Evolutionary conservation across 2,329 filamentous ascomycete species (phyloP).

Genomic region (Remersonia thermophila): DNA sequence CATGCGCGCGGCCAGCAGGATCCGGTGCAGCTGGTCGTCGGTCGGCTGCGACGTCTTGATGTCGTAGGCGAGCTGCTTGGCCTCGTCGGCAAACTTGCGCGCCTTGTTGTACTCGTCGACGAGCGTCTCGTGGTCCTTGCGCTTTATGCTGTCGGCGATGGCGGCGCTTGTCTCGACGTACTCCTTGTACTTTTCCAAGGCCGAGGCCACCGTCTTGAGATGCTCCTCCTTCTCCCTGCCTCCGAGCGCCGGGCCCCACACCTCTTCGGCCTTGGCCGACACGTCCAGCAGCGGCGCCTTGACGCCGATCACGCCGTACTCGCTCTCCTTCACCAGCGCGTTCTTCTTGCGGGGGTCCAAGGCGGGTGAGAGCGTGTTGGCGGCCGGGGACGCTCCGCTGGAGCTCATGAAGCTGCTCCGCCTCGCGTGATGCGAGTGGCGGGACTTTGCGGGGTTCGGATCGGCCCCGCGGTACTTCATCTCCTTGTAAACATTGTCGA

Average conservation of each 20-base stretch:
- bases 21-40: conserved; percentile 72
- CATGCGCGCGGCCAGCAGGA: conserved; percentile 82
- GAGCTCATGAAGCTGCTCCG: conserved; percentile 51
- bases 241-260: conserved; percentile 89
- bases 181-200: conserved; percentile 67
- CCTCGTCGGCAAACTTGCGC: conserved; percentile 69
- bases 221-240: conserved; percentile 85
- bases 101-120: conserved; percentile 79
- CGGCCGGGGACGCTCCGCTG: conserved; percentile 25
- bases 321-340: conserved; percentile 81
- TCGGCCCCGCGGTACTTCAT: conserved; percentile 68
- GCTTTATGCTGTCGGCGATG: conserved; percentile 74
- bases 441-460: conserved; percentile 30
- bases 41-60: conserved; percentile 46
- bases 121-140: conserved; percentile 78
- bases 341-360: conserved; percentile 65
- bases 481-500: conserved; percentile 96
- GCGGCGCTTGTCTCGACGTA: conserved; percentile 70
- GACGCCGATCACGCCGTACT: conserved; percentile 80
- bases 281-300: conserved; percentile 80
- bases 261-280: conserved; percentile 86
- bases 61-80: conserved; percentile 52
- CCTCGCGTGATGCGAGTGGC: conserved; percentile 56
- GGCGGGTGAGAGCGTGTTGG: conserved; percentile 26
- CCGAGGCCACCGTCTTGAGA: conserved; percentile 63